Evolutionary conservation across 2,329 filamentous ascomycete genomes (phyloP), one percentile per base, ranked within the genome.

Genomic region (Fusarium caatingaense): DNA sequence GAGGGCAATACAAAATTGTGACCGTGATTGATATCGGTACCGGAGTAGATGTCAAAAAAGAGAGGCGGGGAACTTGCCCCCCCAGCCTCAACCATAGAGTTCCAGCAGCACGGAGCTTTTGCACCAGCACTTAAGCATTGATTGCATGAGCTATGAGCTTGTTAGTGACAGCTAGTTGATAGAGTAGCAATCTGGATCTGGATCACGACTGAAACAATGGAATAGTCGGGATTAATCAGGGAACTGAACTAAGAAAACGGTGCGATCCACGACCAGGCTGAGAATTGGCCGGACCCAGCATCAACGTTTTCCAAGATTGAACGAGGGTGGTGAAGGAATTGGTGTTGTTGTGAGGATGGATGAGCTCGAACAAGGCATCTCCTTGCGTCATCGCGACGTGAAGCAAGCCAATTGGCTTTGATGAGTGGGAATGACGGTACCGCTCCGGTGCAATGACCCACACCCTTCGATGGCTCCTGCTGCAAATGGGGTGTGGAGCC

Each of bases 331-430:
- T 68, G 68, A 68, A 56, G 47, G 59, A 58, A 56, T 69, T 60
- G 57, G 55, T 59, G 61, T 55, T 47, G 62, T 51, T 50, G 63
- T 61, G 58, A 47, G 37, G 42, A 57, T 57, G 51, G 40, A 49
- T 58, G 60, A 56, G 60, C 30, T 69, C 47, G 68, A 51, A 69
- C 58, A 51, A 57, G 72, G 62, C 58, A 60, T 49, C 41, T 67
- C 57, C 64, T 66, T 75, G 73, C 73, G 73, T 75, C 73, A 75
- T 75, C 73, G 54, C 55, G 57, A 60, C 63, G 64, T 56, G 60
- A 64, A 46, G 60, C 55, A 53, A 60, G 56, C 66, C 58, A 60
- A 73, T 74, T 72, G 68, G 64, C 41, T 62, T 61, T 37, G 37
- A 34, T 37, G 55, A 32, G 61, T 67, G 69, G 66, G 66, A 74